Evolutionary conservation across 257 asterid genomes (phyloP).

Genomic region (Solanum sejunctum): DNA sequence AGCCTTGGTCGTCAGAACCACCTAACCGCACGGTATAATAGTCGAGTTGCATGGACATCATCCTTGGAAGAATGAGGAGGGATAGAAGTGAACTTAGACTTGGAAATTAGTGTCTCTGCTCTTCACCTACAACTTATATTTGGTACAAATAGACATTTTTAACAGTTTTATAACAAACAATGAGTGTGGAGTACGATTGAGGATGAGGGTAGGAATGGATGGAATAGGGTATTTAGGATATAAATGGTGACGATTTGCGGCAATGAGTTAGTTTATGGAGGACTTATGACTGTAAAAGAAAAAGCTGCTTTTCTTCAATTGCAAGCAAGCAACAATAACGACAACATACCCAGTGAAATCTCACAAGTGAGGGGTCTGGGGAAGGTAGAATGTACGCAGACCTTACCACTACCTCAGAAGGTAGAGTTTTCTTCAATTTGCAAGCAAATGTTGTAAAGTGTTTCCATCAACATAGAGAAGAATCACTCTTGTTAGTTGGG

Average conservation of each 20-base stretch:
- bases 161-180: background rate
- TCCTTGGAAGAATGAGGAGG: background rate
- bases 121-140: background rate
- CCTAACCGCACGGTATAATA: background rate
- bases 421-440: background rate
- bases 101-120: background rate
- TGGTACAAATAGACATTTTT: background rate
- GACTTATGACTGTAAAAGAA: background rate
- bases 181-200: background rate
- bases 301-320: background rate
- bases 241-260: background rate
- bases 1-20: background rate
- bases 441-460: background rate
- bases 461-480: background rate
- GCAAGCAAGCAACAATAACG: background rate
- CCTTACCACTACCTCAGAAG: too few species aligned
- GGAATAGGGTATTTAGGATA: background rate
- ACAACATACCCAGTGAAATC: too few species aligned
- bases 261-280: background rate
- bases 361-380: too few species aligned
- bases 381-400: too few species aligned
- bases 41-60: background rate
- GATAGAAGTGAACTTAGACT: background rate
- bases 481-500: background rate
- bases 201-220: background rate